Percentiles rank a stretch among this genome's conserved stretches.
Evolutionary conservation across 345 rosid genomes (phyloP).

Genomic region (Jatropha curcas): DNA sequence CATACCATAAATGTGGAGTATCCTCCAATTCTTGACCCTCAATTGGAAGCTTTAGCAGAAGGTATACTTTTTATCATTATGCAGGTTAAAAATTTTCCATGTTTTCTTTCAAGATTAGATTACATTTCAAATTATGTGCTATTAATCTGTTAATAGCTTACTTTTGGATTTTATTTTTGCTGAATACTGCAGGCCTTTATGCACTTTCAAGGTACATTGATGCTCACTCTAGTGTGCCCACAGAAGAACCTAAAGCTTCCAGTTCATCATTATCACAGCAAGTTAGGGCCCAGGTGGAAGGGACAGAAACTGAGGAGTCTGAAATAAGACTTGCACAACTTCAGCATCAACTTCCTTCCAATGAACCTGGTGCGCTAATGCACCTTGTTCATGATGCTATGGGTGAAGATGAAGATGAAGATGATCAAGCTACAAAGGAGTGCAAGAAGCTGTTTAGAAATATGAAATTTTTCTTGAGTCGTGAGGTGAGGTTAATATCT

Average conservation of each 20-base stretch:
- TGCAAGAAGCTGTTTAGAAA: slow-evolving; percentile 74
- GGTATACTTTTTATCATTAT: slow-evolving; percentile 43
- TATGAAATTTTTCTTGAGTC: slow-evolving; percentile 81
- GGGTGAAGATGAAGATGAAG: slow-evolving; percentile 69
- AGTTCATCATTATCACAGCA: slow-evolving; percentile 45
- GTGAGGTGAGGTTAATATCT: slow-evolving; percentile 65
- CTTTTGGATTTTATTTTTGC: background rate
- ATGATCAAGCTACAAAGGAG: slow-evolving; percentile 81
- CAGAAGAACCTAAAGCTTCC: slow-evolving; percentile 38
- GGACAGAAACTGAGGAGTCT: slow-evolving; percentile 49
- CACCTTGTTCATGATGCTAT: slow-evolving; percentile 67
- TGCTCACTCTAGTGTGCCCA: slow-evolving; percentile 49
- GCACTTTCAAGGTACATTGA: slow-evolving; percentile 80
- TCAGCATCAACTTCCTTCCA: slow-evolving; percentile 89
- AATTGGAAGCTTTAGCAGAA: slow-evolving; percentile 87
- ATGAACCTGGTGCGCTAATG: slow-evolving; percentile 94
- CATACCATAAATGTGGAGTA: slow-evolving; percentile 75
- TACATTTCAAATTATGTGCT: background rate
- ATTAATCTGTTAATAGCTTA: background rate
- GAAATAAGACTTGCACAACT: slow-evolving; percentile 92
- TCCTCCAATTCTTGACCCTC: slow-evolving; percentile 90
- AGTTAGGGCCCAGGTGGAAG: slow-evolving; percentile 35
- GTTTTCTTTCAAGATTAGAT: background rate
- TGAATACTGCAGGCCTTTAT: slow-evolving; percentile 71
- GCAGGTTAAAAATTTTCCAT: background rate